Evolutionary conservation across 2,329 filamentous ascomycete species (phyloP).

Genomic region (Cercospora sp.): DNA sequence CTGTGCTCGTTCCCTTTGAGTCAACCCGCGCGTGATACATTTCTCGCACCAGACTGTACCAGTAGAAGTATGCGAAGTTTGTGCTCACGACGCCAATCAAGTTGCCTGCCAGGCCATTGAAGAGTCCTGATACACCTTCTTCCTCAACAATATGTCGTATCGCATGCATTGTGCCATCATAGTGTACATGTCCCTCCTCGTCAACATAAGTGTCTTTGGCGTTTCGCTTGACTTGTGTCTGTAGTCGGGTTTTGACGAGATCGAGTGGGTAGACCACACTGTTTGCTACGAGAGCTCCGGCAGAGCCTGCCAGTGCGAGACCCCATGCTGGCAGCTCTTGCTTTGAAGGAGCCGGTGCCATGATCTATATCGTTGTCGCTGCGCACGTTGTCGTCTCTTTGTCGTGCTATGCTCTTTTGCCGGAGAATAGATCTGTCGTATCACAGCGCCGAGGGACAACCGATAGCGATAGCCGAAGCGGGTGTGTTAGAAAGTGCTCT

Average conservation of each 20-base stretch:
- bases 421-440: background rate
- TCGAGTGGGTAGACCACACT: conserved; percentile 94
- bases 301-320: conserved; percentile 85
- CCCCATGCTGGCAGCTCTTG: conserved; percentile 82
- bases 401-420: background rate
- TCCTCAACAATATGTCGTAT: conserved; percentile 77
- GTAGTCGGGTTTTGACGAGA: conserved; percentile 93
- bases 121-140: conserved; percentile 80
- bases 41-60: conserved; percentile 86
- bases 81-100: conserved; percentile 92
- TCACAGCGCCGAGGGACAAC: conserved; percentile 1
- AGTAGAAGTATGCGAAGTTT: conserved; percentile 99
- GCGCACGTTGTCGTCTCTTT: background rate
- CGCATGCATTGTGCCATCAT: conserved; percentile 84
- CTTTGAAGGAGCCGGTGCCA: conserved; percentile 41
- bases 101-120: conserved; percentile 82
- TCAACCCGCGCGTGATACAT: conserved; percentile 64
- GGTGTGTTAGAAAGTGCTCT: background rate
- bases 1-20: conserved; percentile 63
- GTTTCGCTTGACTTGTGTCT: conserved; percentile 79
- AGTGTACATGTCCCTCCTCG: conserved; percentile 65
- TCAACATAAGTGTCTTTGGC: conserved; percentile 40
- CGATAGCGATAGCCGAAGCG: conserved; percentile 7
- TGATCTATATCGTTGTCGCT: background rate
- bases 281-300: conserved; percentile 91